phyloP scores from a whole-genome alignment of 1,284 basidiomycete species.

The Ustilago loliicola region DNA sequence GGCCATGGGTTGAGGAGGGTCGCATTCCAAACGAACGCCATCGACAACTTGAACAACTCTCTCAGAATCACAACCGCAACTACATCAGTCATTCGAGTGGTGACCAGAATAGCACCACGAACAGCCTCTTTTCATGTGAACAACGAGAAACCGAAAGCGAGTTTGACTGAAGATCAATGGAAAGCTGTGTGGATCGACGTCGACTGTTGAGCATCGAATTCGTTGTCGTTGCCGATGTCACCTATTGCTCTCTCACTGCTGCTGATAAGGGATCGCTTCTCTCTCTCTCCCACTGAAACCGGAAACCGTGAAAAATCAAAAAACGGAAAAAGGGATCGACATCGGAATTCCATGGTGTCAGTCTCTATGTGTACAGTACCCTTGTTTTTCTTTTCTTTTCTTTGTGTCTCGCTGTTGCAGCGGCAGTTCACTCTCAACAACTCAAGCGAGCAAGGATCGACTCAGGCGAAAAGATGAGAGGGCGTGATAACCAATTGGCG shows the following conservation, averaged over 20 bases:
- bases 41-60: neutral
- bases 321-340: slow-evolving; percentile 14
- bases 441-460: slow-evolving; percentile 1
- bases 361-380: neutral
- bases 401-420: neutral
- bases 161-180: neutral
- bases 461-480: neutral
- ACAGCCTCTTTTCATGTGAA: slow-evolving; percentile 2
- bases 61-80: too few relatives aligned
- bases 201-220: neutral
- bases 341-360: slow-evolving; percentile 17
- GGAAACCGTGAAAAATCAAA: neutral
- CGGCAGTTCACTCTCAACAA: neutral
- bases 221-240: neutral
- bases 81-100: too few relatives aligned
- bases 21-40: slow-evolving; percentile 36
- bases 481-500: neutral
- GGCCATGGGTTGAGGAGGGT: slow-evolving; percentile 12
- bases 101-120: neutral
- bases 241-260: neutral
- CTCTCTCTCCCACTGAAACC: neutral
- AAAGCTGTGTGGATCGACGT: neutral
- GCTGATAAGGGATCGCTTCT: too few relatives aligned
- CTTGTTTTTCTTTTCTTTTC: slow-evolving; percentile 1
- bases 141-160: neutral